These are phyloP conservation scores for Crithidia bombi DNA, from an alignment of 208 protist species.

Conservation along the genomic window DNA sequence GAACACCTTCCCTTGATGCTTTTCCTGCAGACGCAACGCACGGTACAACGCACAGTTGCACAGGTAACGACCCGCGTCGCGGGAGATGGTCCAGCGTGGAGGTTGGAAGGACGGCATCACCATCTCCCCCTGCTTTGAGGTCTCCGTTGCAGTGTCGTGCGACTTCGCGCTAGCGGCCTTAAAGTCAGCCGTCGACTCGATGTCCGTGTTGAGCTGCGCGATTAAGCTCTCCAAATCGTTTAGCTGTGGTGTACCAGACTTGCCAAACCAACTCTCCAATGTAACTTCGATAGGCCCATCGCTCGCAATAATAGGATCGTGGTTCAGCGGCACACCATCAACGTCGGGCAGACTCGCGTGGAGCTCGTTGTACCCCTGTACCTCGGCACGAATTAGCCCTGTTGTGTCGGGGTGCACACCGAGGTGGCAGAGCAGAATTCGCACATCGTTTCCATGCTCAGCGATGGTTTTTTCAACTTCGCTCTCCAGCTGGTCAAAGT, in stretches of 20 bases:
- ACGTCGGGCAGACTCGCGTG: slow-evolving; percentile 51
- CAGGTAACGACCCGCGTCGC: slow-evolving; percentile 68
- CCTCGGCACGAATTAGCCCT: slow-evolving; percentile 59
- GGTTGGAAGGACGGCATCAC: slow-evolving; percentile 40
- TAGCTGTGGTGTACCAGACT: slow-evolving; percentile 27
- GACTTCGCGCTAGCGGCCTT: not conserved
- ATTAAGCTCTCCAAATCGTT: slow-evolving; percentile 38
- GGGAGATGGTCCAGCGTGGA: slow-evolving; percentile 56
- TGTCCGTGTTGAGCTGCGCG: slow-evolving; percentile 14
- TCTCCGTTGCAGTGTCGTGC: not conserved
- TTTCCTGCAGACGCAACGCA: slow-evolving; percentile 52
- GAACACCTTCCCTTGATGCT: slow-evolving; percentile 36
- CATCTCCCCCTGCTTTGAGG: slow-evolving; percentile 19
- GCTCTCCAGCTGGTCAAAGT: slow-evolving; percentile 53
- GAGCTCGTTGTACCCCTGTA: slow-evolving; percentile 74
- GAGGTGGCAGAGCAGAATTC: slow-evolving; percentile 61
- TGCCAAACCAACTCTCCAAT: slow-evolving; percentile 57
- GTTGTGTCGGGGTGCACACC: slow-evolving; percentile 58
- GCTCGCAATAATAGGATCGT: slow-evolving; percentile 46
- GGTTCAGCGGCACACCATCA: slow-evolving; percentile 41
- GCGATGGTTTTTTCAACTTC: slow-evolving; percentile 31
- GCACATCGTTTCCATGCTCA: slow-evolving; percentile 12
- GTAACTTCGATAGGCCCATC: slow-evolving; percentile 34
- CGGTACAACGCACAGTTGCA: slow-evolving; percentile 79
- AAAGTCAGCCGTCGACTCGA: not conserved